Evolutionary conservation across 805 yeast genomes (phyloP).

Genomic region (Debaryomyces prosopidis): DNA sequence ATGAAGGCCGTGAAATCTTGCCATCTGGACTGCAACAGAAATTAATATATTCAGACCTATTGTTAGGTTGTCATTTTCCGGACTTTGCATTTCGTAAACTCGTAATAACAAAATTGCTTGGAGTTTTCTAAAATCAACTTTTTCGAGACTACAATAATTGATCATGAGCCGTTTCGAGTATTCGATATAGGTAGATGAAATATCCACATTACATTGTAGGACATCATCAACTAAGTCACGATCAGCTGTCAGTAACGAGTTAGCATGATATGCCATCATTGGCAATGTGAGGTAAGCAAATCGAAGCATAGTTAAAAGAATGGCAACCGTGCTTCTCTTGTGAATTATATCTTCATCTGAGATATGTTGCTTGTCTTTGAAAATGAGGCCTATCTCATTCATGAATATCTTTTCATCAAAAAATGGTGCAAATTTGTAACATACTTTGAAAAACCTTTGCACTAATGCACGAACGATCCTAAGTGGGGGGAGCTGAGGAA

Average conservation of each 20-base stretch:
- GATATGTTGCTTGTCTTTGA: conserved; percentile 6
- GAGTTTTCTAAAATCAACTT: conserved; percentile 3
- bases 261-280: conserved; percentile 4
- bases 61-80: conserved; percentile 8
- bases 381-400: conserved; percentile 34
- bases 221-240: neutral
- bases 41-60: conserved; percentile 4
- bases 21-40: conserved; percentile 5
- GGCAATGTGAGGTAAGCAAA: conserved; percentile 43
- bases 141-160: neutral
- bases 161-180: neutral
- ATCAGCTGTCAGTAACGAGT: neutral
- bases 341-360: neutral
- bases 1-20: conserved; percentile 7
- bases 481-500: conserved; percentile 34
- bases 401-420: conserved; percentile 48
- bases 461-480: conserved; percentile 40
- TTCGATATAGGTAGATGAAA: neutral
- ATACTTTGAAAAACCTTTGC: conserved; percentile 47
- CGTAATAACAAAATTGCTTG: conserved; percentile 8
- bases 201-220: neutral
- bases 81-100: conserved; percentile 7
- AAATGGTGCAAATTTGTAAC: conserved; percentile 47
- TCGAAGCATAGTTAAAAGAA: conserved; percentile 40
- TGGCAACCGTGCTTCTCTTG: conserved; percentile 26